These are phyloP conservation scores for Cercis canadensis DNA, from an alignment of 306 rosid genomes.

Conservation along the genomic window DNA sequence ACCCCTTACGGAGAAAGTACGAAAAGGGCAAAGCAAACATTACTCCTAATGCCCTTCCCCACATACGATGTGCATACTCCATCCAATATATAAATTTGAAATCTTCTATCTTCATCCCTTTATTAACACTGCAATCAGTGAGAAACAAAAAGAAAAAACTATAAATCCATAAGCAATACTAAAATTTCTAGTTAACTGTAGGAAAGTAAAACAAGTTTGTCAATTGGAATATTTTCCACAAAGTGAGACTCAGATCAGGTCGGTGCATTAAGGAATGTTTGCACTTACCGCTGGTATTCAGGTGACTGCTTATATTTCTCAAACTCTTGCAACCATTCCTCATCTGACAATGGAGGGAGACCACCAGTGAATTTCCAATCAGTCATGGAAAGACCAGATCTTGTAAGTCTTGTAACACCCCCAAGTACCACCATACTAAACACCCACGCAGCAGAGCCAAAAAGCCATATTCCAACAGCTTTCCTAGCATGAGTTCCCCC, in stretches of 20 bases:
- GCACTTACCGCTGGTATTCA: conserved; percentile 74
- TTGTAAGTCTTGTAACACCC: conserved; percentile 80
- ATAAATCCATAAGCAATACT: neutral
- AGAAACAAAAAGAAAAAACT: conserved; percentile 9
- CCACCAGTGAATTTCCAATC: conserved; percentile 85
- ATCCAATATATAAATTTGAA: conserved; percentile 68
- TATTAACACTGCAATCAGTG: conserved; percentile 52
- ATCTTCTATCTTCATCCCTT: conserved; percentile 53
- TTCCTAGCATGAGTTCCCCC: conserved; percentile 77
- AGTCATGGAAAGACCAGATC: conserved; percentile 98
- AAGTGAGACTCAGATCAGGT: neutral
- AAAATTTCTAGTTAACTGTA: neutral
- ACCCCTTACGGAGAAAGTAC: conserved; percentile 84
- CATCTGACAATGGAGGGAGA: conserved; percentile 74
- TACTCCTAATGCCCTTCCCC: conserved; percentile 89
- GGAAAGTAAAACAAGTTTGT: conserved; percentile 9
- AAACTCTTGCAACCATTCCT: conserved; percentile 77
- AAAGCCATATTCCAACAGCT: conserved; percentile 88
- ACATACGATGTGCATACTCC: conserved; percentile 96
- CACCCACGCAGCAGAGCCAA: conserved; percentile 91
- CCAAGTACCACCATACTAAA: conserved; percentile 94
- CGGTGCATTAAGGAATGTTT: conserved; percentile 1
- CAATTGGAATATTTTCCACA: neutral
- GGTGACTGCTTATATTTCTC: conserved; percentile 88
- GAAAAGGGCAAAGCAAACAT: conserved; percentile 94